Percentiles rank a stretch among this genome's conserved stretches.
phyloP scores from a whole-genome alignment of 768 basidiomycete species.

The Baorangia bicolor region DNA sequence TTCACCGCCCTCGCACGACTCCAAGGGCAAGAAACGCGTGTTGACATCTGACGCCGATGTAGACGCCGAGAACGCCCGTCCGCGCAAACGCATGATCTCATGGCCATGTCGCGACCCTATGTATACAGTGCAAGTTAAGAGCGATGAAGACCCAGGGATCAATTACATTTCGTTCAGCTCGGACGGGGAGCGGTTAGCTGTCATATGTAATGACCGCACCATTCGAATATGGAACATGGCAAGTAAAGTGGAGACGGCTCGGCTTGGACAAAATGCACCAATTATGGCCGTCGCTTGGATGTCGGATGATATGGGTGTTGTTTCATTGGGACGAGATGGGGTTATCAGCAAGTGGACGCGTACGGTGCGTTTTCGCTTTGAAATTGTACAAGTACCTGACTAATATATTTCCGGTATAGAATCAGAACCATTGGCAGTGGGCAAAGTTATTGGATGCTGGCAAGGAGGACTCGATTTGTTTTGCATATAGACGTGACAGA shows the following conservation, averaged over 20 bases:
- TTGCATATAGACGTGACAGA: slow-evolving; percentile 55
- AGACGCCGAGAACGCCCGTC: slow-evolving; percentile 29
- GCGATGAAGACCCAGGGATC: slow-evolving; percentile 48
- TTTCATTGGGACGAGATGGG: slow-evolving; percentile 59
- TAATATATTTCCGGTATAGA: slow-evolving; percentile 27
- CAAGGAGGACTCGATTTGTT: slow-evolving; percentile 45
- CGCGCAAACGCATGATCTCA: slow-evolving; percentile 34
- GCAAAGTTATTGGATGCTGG: slow-evolving; percentile 53
- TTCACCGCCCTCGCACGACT: slow-evolving; percentile 29
- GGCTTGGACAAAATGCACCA: slow-evolving; percentile 50
- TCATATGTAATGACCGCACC: slow-evolving; percentile 60
- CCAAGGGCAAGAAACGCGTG: slow-evolving; percentile 42
- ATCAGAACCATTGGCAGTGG: slow-evolving; percentile 54
- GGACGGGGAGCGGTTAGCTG: slow-evolving; percentile 55
- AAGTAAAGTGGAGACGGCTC: slow-evolving; percentile 50
- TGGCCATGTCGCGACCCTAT: slow-evolving; percentile 51
- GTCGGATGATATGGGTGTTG: slow-evolving; percentile 52
- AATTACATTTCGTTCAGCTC: slow-evolving; percentile 49
- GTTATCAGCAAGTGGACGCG: slow-evolving; percentile 58
- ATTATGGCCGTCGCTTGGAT: slow-evolving; percentile 58
- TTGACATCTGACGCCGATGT: slow-evolving; percentile 23
- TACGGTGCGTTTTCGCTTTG: slow-evolving; percentile 38
- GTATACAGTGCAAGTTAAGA: slow-evolving; percentile 39
- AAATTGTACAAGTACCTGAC: neutral
- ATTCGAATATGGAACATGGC: slow-evolving; percentile 63